Evolutionary conservation across 2,329 filamentous ascomycete genomes (phyloP), one percentile per base, ranked within the genome.

Genomic region (Bipolaris bicolor): DNA sequence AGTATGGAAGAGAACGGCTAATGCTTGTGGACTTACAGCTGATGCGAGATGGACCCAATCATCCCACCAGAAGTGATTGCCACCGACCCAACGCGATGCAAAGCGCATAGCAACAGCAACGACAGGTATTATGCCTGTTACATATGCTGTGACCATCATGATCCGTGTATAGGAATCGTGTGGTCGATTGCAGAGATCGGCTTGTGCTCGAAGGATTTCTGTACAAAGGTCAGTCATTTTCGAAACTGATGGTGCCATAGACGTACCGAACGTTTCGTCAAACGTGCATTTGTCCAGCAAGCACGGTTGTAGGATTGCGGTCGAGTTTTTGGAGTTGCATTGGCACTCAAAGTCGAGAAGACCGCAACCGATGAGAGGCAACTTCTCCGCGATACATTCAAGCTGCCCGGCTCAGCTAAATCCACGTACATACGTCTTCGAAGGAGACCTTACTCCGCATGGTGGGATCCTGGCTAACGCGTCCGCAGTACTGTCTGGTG

Each of bases 321-420:
- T 55, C 52, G 52, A 49, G 45, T 55, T 55, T 29, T 55, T 55
- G n/a, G 52, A 55, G 18, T 11, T 49, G n/a, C 52, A 49, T 29
- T 55, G 45, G 45, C 52, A 55, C 31, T 49, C 37, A 10, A 55
- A 5, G 29, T 55, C 52, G 45, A 55, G 26, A 29, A 49, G 45
- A 39, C 26, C 15, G 24, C 52, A 55, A 29, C 52, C 45, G 2
- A 49, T 49, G n/a, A 22, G 44, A 55, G 45, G 45, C 29, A 55
- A 20, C 13, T 34, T 41, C 39, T 55, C 29, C 6, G 20, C 24
- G n/a, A 55, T 55, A 37, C 52, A 55, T 37, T 55, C 9, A 16
- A 55, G 52, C 52, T 55, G 11, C 7, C 15, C 15, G 29, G 5
- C 20, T 44, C 41, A 44, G 41, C 24, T 44, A 29, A 10, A 44